phyloP scores from a whole-genome alignment of 1,139 yeast genomes.

The Pneumocystis oryctolagi region DNA sequence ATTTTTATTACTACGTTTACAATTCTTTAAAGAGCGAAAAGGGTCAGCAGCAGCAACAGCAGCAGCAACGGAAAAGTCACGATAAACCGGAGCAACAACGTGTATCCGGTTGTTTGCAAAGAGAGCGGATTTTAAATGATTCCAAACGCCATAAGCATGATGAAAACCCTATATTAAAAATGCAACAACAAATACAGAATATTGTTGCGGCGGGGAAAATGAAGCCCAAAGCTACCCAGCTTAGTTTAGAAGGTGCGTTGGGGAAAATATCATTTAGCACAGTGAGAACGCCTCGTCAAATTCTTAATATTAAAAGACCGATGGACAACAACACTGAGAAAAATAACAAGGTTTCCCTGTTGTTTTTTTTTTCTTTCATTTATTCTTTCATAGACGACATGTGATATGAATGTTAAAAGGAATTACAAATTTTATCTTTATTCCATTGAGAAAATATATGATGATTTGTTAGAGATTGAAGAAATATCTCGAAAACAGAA shows the following conservation, averaged over 20 bases:
- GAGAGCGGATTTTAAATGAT: conserved; percentile 55
- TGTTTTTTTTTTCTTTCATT: neutral
- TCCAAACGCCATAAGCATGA: conserved; percentile 69
- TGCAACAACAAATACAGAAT: conserved; percentile 96
- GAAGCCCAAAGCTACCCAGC: conserved; percentile 58
- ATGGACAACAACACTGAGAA: neutral
- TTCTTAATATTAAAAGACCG: conserved; percentile 43
- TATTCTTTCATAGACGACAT: neutral
- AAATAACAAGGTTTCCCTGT: conserved; percentile 1
- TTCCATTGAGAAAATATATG: conserved; percentile 59
- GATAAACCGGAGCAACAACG: conserved; percentile 27
- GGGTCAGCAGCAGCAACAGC: neutral
- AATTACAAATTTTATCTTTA: conserved; percentile 23
- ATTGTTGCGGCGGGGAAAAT: conserved; percentile 93
- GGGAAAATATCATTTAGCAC: conserved; percentile 75
- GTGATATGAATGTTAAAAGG: conserved; percentile 26
- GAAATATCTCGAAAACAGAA: conserved; percentile 52
- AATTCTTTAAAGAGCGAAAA: conserved; percentile 53
- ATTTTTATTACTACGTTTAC: conserved; percentile 87
- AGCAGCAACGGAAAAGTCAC: too few relatives aligned
- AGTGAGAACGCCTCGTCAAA: conserved; percentile 81
- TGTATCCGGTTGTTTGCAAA: conserved; percentile 25
- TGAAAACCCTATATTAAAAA: conserved; percentile 85
- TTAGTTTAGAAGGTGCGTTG: conserved; percentile 73
- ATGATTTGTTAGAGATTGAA: conserved; percentile 65